Conservation (phyloP, 345 rosid species). For the Salix exigua region DNA sequence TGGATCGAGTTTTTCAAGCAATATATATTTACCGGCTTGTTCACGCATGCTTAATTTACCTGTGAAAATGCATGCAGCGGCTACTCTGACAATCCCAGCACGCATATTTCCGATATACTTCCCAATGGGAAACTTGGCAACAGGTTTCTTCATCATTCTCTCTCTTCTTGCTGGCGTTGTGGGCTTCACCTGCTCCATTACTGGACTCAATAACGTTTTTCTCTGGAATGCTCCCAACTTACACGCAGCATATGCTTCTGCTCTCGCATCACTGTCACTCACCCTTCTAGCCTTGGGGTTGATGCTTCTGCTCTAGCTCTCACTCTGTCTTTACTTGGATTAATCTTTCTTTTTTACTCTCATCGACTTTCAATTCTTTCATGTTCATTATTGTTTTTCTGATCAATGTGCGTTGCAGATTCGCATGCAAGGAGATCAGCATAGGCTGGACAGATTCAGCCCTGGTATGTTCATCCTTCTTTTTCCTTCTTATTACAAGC, state of each 20-base stretch:
- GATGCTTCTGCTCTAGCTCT: not conserved
- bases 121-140: conserved; percentile 86
- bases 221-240: conserved; percentile 46
- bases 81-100: conserved; percentile 62
- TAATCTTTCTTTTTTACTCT: not conserved
- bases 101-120: conserved; percentile 74
- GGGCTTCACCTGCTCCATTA: conserved; percentile 65
- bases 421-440: conserved; percentile 81
- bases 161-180: conserved; percentile 73
- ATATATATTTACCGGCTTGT: not conserved
- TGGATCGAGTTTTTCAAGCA: not conserved
- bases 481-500: too few relatives aligned
- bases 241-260: conserved; percentile 66
- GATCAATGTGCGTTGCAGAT: conserved; percentile 36
- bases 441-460: conserved; percentile 71
- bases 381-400: too few relatives aligned
- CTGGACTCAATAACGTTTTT: conserved; percentile 46
- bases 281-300: conserved; percentile 87
- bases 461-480: conserved; percentile 41
- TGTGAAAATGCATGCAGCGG: conserved; percentile 37
- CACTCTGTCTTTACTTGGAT: too few relatives aligned
- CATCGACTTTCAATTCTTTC: not conserved
- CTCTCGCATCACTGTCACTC: conserved; percentile 59
- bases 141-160: conserved; percentile 64
- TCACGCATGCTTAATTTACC: not conserved